Conservation (phyloP, 2,329 filamentous ascomycete species). For the Aspergillus sp. region DNA sequence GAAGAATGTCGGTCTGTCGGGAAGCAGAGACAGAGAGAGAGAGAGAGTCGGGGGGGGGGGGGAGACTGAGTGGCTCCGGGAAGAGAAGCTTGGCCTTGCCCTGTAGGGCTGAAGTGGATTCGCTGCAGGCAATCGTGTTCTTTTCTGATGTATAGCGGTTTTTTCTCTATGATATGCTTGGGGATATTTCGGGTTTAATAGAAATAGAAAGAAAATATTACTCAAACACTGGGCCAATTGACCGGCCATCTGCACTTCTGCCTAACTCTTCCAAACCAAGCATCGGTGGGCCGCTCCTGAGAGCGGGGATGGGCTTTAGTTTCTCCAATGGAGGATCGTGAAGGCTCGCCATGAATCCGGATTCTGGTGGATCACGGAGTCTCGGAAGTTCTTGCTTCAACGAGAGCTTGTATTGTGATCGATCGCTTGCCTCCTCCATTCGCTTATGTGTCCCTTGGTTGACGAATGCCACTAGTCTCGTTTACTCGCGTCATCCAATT, state of each 20-base stretch:
- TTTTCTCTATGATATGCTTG: too few species aligned
- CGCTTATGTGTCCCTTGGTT: not conserved
- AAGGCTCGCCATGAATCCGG: not conserved
- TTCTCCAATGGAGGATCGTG: not conserved
- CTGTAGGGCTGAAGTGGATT: slow-evolving; percentile 18
- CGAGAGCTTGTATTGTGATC: not conserved
- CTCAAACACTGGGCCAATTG: too few species aligned
- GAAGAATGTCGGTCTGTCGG: not conserved
- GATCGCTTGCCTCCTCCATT: not conserved
- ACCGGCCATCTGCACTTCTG: not conserved
- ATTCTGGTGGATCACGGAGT: not conserved
- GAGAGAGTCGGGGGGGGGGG: too few species aligned
- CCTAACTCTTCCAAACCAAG: not conserved
- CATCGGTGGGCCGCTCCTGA: not conserved
- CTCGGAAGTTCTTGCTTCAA: not conserved
- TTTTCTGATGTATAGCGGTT: too few species aligned
- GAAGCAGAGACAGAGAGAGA: too few species aligned
- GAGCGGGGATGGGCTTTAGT: not conserved
- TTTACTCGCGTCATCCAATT: not conserved
- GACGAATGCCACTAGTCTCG: not conserved
- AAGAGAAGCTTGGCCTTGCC: slow-evolving; percentile 10
- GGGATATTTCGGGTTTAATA: not conserved
- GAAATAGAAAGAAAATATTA: too few species aligned
- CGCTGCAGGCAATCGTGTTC: not conserved
- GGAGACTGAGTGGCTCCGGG: slow-evolving; percentile 1